Percentiles rank a stretch among this genome's conserved stretches.
These are phyloP conservation scores for Pichia phayaonensis DNA, from an alignment of 805 yeast genomes.

Conservation along the genomic window DNA sequence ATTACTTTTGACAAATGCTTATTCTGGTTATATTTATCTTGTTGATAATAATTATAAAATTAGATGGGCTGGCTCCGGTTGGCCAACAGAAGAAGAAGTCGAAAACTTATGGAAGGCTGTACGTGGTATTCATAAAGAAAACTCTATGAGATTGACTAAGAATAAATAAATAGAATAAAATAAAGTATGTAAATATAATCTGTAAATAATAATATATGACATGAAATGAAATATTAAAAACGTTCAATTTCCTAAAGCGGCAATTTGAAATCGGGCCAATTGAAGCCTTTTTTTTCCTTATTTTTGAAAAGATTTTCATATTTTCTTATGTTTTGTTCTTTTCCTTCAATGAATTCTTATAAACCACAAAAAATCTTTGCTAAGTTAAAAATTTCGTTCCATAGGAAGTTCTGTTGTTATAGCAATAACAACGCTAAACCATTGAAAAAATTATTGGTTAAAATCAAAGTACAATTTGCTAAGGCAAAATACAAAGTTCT, in stretches of 20 bases:
- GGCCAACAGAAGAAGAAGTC: conserved; percentile 60
- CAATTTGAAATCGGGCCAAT: neutral
- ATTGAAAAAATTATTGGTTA: neutral
- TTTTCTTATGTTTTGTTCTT: neutral
- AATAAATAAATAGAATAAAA: neutral
- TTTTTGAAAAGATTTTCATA: neutral
- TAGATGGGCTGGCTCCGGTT: conserved; percentile 90
- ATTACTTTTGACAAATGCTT: conserved; percentile 61
- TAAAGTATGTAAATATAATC: no score
- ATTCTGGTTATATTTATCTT: conserved; percentile 76
- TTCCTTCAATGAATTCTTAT: neutral
- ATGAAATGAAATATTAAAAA: neutral
- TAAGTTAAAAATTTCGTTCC: neutral
- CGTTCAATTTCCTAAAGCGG: neutral
- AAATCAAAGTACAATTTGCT: neutral
- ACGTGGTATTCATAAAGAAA: conserved; percentile 48
- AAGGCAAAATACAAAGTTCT: neutral
- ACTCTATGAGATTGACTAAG: conserved; percentile 6
- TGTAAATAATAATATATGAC: neutral
- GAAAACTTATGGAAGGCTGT: conserved; percentile 60
- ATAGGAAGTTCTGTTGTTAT: neutral
- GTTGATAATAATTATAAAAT: conserved; percentile 69
- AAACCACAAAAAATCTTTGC: neutral
- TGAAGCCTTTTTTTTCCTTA: neutral
- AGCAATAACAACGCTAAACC: neutral